Conservation (phyloP, 495 filamentous ascomycete genomes). For the Xylaria bambusicola region DNA sequence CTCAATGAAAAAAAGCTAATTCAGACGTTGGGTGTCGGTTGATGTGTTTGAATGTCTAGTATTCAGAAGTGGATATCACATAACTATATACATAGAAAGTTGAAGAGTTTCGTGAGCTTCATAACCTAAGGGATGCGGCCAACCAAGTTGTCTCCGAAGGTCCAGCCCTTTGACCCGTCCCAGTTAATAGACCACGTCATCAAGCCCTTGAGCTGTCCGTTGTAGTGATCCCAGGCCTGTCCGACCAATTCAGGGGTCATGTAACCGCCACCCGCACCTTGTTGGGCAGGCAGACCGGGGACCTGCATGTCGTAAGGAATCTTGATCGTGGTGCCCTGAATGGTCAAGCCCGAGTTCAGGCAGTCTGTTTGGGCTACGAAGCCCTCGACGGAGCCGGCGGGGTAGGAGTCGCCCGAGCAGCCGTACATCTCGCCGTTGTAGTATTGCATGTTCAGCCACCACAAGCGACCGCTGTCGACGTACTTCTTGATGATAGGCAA, state of each 20-base stretch:
- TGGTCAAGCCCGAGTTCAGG: conserved; percentile 22
- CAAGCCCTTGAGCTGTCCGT: conserved; percentile 24
- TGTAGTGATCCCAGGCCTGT: conserved; percentile 27
- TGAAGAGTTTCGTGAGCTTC: not conserved
- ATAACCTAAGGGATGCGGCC: conserved; percentile 10
- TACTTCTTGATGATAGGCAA: conserved; percentile 33
- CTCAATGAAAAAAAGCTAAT: too few species aligned
- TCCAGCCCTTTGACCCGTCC: conserved; percentile 27
- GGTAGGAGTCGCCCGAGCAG: conserved; percentile 25
- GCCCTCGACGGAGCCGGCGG: conserved; percentile 25
- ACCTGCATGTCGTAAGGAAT: conserved; percentile 29
- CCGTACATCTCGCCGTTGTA: conserved; percentile 31
- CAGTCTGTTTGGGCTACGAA: conserved; percentile 32
- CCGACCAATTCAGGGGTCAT: conserved; percentile 21
- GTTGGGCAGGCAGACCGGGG: conserved; percentile 25
- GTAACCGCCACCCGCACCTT: conserved; percentile 24
- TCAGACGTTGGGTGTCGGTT: too few species aligned
- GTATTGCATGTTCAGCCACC: conserved; percentile 32
- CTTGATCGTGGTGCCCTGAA: conserved; percentile 24
- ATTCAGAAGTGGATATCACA: conserved; percentile 1
- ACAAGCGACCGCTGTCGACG: conserved; percentile 26
- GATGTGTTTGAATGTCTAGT: too few species aligned
- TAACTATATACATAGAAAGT: conserved; percentile 8
- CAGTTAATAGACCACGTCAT: conserved; percentile 34
- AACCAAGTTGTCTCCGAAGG: conserved; percentile 24